Evolutionary conservation across 2,329 filamentous ascomycete genomes (phyloP), one percentile per base, ranked within the genome.

Genomic region (Fusarium setosum): DNA sequence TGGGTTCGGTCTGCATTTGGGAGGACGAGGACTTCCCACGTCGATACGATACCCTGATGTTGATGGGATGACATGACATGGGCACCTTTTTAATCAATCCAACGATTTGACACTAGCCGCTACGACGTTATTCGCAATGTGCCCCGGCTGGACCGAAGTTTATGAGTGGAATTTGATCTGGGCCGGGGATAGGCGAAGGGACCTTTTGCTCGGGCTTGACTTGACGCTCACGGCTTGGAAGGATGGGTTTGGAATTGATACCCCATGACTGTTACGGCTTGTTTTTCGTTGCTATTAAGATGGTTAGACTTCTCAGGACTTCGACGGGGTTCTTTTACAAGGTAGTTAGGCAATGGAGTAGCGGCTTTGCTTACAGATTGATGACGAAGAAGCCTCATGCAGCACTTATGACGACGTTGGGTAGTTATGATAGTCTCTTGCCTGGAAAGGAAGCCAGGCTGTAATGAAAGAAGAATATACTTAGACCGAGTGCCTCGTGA

Each of bases 11-110:
- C 41, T 57, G 42, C 37, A 56, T 47, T 23, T 56, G 45, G 53
- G 56, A 29, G 52, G 54, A 59, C 48, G 57, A 55, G 56, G 47
- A 59, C 31, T 42, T 62, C 38, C 61, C 51, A 61, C 67, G 59
- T 62, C 70, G 61, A 71, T 67, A 70, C 65, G 64, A 72, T 73
- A 71, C 65, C 65, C 63, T 59, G 42, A 60, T 56, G 64, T 63
- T 66, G 64, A 65, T 37, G 50, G 66, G 65, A 70, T 64, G 64
- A 65, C 38, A 47, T 50, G 54, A 26, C 29, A 23, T 20, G 23
- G 42, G 34, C 52, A 42, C 48, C 32, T 10, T 35, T 45, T 54
- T 45, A 44, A 35, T 21, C 29, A 35, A 24, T 54, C 35, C 38
- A 45, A 54, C 42, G 40, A 62, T 40, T 49, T 53, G 29, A 47